Evolutionary conservation across 495 filamentous ascomycete species (phyloP), one percentile per base, ranked within the genome.

Genomic region (Physcia stellaris): DNA sequence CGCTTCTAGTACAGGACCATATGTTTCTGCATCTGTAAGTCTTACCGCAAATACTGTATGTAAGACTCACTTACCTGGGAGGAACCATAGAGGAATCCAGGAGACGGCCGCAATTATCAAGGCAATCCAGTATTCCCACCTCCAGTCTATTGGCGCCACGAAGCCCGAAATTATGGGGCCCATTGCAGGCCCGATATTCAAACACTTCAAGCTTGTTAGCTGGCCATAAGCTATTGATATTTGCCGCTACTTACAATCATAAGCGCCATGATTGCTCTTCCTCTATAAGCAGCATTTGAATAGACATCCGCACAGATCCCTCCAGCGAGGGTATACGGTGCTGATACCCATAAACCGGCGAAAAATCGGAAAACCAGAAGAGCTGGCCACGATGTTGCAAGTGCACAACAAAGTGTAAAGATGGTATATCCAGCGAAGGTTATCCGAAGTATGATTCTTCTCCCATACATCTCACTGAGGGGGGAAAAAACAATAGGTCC

Each of bases 391-490:
- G 56, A 58, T 1, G 51, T 61, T 17, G 62, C 53, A 4, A 69
- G 48, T 1, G 67, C 71, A 23, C 68, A 71, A 16, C 57, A 66
- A 29, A 73, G 51, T 17, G 67, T 63, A 48, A 64, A 73, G 24
- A 62, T 28, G 13, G 67, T 59, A 49, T 73, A 73, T n/a, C 66
- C 48, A 34, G 66, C 56, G 39, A 71, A 76, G 46, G 60, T 61
- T 4, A 52, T 47, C 39, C 65, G 56, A 37, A 75, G 70, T 18
- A 74, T 40, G 2, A 53, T 42, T 2, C 63, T 49, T 12, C 78
- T 62, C 12, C 78, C 79, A 42, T 71, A 71, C 15, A 67, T 57
- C 48, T 83, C 79, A 49, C 71, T 77, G n/a, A 82, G 46, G 1
- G 79, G 78, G 0, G 67, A 73, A 55, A 76, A 79, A 2, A 73